These are phyloP conservation scores for Xylaria palmicola DNA, from an alignment of 495 filamentous ascomycete species.

Conservation along the genomic window DNA sequence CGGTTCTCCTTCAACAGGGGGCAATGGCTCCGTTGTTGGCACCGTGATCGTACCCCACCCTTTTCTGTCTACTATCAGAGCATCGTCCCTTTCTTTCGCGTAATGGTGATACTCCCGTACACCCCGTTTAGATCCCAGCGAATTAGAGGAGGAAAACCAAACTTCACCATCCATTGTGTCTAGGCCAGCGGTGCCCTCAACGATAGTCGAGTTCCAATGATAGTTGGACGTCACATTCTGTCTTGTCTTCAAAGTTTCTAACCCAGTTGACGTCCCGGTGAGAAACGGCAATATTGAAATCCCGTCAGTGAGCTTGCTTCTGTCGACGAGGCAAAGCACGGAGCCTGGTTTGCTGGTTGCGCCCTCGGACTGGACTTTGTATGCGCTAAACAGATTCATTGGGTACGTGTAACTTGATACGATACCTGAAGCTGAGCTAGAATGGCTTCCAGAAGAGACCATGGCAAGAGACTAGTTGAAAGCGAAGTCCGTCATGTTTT, in stretches of 20 bases:
- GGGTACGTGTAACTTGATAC: constrained; percentile 33
- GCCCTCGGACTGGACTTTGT: constrained; percentile 22
- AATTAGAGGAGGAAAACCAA: constrained; percentile 23
- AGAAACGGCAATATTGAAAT: constrained; percentile 23
- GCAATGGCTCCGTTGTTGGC: constrained; percentile 20
- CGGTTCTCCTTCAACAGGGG: constrained; percentile 17
- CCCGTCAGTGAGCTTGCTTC: constrained; percentile 23
- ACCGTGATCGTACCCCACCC: constrained; percentile 19
- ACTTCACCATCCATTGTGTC: constrained; percentile 29
- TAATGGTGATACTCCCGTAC: constrained; percentile 21
- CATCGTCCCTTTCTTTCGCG: constrained; percentile 26
- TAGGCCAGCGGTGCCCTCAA: constrained; percentile 19
- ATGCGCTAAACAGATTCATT: constrained; percentile 30
- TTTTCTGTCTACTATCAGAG: constrained; percentile 16
- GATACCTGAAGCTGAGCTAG: constrained; percentile 40
- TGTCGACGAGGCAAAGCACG: constrained; percentile 26
- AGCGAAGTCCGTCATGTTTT: constrained; percentile 57
- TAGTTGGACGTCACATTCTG: constrained; percentile 30
- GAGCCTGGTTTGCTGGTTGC: constrained; percentile 28
- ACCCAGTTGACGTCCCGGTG: constrained; percentile 16
- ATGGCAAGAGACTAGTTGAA: constrained; percentile 63
- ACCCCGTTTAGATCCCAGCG: background rate
- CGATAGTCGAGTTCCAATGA: constrained; percentile 30
- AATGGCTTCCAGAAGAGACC: constrained; percentile 57
- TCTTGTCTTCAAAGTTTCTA: constrained; percentile 18